Percentiles rank a stretch among this genome's conserved stretches.
Conservation (phyloP, 371 early-diverging fungal species). For the Actinomortierella ambigua region DNA sequence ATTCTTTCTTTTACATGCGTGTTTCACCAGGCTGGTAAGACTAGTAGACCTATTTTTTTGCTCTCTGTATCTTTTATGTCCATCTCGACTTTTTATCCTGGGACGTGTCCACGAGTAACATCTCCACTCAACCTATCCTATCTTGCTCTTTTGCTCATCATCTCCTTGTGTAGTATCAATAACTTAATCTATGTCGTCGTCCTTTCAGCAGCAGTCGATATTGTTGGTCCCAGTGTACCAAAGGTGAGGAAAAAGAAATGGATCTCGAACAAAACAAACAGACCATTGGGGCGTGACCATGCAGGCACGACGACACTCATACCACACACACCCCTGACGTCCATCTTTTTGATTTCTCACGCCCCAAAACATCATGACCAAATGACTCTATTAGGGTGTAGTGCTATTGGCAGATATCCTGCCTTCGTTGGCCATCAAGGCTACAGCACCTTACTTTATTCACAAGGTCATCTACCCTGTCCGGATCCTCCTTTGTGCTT, state of each 20-base stretch:
- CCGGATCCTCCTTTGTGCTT: conserved; percentile 36
- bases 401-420: conserved; percentile 56
- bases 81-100: not conserved
- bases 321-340: no score
- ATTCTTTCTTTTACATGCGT: conserved; percentile 40
- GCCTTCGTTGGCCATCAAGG: conserved; percentile 50
- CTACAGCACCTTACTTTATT: conserved; percentile 50
- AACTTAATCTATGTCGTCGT: conserved; percentile 58
- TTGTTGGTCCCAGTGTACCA: conserved; percentile 47
- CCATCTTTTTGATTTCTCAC: no score
- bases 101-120: not conserved
- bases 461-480: conserved; percentile 42
- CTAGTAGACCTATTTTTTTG: no score
- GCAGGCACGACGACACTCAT: no score
- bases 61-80: not conserved
- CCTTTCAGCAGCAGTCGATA: conserved; percentile 56
- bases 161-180: conserved; percentile 50
- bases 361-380: not conserved
- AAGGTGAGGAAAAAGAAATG: conserved; percentile 20
- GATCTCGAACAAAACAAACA: no score
- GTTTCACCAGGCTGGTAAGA: no score
- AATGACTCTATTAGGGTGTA: conserved; percentile 30
- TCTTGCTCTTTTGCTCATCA: no score
- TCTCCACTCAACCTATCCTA: no score
- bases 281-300: no score